A percentile compares a stretch with the other conserved stretches of the same genome.
These are phyloP conservation scores for Sphaerostilbella broomeana DNA, from an alignment of 2,329 filamentous ascomycete genomes.

Conservation along the genomic window DNA sequence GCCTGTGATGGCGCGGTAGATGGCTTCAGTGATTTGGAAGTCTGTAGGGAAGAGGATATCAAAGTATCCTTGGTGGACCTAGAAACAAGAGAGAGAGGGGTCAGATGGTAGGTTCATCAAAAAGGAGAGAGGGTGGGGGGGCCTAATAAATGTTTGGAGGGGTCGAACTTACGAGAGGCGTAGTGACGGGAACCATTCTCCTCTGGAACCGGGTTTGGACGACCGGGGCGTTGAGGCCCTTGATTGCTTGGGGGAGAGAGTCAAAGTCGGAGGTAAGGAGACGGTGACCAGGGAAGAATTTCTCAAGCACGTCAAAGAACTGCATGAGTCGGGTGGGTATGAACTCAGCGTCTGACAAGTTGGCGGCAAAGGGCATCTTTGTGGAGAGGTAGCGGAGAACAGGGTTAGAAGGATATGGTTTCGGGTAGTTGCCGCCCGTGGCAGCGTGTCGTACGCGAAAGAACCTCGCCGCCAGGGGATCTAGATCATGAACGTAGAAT, in stretches of 20 bases:
- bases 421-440: conserved; percentile 55
- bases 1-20: conserved; percentile 89
- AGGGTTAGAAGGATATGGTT: conserved; percentile 49
- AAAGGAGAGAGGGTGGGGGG: too few relatives aligned
- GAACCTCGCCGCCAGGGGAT: conserved; percentile 77
- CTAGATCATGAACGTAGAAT: conserved; percentile 76
- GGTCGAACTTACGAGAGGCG: conserved; percentile 66
- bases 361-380: conserved; percentile 62
- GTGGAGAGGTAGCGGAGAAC: conserved; percentile 56
- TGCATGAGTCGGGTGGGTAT: conserved; percentile 92
- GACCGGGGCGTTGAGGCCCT: conserved; percentile 84
- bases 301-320: conserved; percentile 87
- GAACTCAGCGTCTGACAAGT: conserved; percentile 80
- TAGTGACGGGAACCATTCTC: conserved; percentile 80
- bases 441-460: conserved; percentile 78
- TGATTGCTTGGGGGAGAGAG: conserved; percentile 71
- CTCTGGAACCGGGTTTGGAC: conserved; percentile 91
- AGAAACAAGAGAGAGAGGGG: too few relatives aligned
- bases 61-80: conserved; percentile 98
- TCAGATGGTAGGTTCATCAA: too few relatives aligned
- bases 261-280: conserved; percentile 89
- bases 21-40: conserved; percentile 81
- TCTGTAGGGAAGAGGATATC: conserved; percentile 98
- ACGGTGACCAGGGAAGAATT: conserved; percentile 83
- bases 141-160: not conserved